A percentile compares a stretch with the other conserved stretches of the same genome.
Conservation (phyloP, 176 grass and related monocot genomes). For the Triticum dicoccoides region DNA sequence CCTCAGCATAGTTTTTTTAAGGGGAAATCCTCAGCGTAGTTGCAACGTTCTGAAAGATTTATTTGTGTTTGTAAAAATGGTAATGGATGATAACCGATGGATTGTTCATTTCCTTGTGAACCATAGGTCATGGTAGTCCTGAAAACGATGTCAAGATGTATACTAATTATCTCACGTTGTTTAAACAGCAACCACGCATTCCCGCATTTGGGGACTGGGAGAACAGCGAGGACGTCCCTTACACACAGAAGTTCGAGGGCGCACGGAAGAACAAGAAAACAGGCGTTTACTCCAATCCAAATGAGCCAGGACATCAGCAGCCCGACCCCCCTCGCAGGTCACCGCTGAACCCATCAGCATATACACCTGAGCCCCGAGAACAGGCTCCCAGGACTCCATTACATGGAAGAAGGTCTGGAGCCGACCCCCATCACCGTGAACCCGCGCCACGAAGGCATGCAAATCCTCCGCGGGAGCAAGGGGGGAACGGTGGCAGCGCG, state of each 20-base stretch:
- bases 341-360: conserved; percentile 35
- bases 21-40: not conserved
- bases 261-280: conserved; percentile 40
- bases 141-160: not conserved
- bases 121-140: not conserved
- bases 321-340: conserved; percentile 36
- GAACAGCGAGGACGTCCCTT: conserved; percentile 35
- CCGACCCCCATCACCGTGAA: conserved; percentile 24
- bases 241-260: conserved; percentile 56
- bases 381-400: conserved; percentile 36
- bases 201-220: conserved; percentile 57
- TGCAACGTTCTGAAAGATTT: not conserved
- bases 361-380: conserved; percentile 31
- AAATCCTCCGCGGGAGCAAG: conserved; percentile 29
- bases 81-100: not conserved
- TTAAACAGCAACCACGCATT: conserved; percentile 50
- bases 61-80: not conserved
- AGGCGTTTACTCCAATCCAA: conserved; percentile 32
- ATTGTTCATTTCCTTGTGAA: not conserved
- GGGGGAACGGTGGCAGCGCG: not conserved
- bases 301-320: conserved; percentile 12
- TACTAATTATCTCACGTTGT: conserved; percentile 10
- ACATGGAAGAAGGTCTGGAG: conserved; percentile 14
- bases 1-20: not conserved
- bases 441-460: not conserved